These are phyloP conservation scores for Phialophora macrospora DNA, from an alignment of 2,329 filamentous ascomycete genomes.

Conservation along the genomic window DNA sequence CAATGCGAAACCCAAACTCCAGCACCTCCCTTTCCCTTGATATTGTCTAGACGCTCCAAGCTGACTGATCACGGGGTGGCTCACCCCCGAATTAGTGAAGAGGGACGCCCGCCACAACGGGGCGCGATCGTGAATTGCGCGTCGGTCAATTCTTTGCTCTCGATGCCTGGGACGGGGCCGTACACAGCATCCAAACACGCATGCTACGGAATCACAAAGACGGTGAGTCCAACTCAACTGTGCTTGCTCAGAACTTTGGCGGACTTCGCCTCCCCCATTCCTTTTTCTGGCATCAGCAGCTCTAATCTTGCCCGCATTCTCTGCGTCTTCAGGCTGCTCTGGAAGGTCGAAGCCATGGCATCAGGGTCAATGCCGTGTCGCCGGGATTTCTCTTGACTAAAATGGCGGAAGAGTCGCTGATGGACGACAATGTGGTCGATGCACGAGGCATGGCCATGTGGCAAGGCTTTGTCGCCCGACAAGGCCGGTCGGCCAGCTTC, in stretches of 20 bases:
- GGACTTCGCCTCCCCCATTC: too few species aligned
- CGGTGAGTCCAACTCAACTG: background rate
- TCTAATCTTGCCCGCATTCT: background rate
- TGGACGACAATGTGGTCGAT: conserved; percentile 19
- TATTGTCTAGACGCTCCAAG: background rate
- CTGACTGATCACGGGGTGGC: too few species aligned
- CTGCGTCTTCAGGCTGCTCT: conserved; percentile 18
- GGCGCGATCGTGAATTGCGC: conserved; percentile 52
- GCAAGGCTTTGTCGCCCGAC: conserved; percentile 27
- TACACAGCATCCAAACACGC: conserved; percentile 34
- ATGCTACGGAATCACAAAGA: background rate
- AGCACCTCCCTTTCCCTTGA: too few species aligned
- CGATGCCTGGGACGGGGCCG: background rate
- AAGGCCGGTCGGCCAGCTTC: conserved; percentile 30
- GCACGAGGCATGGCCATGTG: conserved; percentile 18
- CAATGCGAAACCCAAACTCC: too few species aligned
- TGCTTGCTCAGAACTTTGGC: too few species aligned
- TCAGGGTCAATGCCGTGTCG: conserved; percentile 25
- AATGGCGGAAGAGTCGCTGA: conserved; percentile 26
- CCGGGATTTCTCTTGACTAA: conserved; percentile 35
- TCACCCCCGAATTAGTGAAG: conserved; percentile 21
- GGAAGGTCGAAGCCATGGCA: conserved; percentile 21
- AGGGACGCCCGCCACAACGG: conserved; percentile 27
- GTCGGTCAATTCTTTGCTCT: conserved; percentile 23
- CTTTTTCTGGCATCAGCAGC: too few species aligned